phyloP scores from a whole-genome alignment of 495 filamentous ascomycete species.

The Neurospora sp. region DNA sequence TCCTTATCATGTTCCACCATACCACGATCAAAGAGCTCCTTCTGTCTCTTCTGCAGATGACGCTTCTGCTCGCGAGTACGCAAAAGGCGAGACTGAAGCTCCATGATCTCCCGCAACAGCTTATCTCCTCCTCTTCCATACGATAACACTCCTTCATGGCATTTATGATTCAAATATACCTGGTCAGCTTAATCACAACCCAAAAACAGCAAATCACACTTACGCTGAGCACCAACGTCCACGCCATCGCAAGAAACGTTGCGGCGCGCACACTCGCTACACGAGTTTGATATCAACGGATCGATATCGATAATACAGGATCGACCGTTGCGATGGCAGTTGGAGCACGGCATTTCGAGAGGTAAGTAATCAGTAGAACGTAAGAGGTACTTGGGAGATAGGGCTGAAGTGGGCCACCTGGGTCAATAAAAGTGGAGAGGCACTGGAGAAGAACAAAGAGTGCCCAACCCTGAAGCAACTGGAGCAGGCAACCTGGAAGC shows the following conservation, averaged over 20 bases:
- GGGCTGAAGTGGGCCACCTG: neutral
- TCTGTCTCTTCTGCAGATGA: neutral
- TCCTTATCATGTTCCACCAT: neutral
- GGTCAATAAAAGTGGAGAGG: neutral
- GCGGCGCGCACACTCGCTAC: neutral
- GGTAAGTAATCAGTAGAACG: neutral
- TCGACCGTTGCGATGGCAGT: neutral
- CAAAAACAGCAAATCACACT: neutral
- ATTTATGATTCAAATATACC: neutral
- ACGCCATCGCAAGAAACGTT: neutral
- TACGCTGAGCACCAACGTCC: neutral
- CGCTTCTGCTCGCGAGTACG: neutral
- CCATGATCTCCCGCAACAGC: neutral
- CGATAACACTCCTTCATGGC: neutral
- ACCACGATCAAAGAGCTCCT: neutral
- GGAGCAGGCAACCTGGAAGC: neutral
- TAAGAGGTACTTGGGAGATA: neutral
- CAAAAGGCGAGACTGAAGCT: neutral
- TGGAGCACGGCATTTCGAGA: neutral
- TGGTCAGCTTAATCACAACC: neutral
- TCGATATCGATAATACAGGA: neutral
- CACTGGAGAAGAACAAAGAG: neutral
- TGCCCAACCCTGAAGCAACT: neutral
- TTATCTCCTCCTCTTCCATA: neutral
- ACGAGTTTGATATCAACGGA: neutral